These are phyloP conservation scores for Vachellia collinsii DNA, from an alignment of 306 rosid genomes.

Conservation along the genomic window DNA sequence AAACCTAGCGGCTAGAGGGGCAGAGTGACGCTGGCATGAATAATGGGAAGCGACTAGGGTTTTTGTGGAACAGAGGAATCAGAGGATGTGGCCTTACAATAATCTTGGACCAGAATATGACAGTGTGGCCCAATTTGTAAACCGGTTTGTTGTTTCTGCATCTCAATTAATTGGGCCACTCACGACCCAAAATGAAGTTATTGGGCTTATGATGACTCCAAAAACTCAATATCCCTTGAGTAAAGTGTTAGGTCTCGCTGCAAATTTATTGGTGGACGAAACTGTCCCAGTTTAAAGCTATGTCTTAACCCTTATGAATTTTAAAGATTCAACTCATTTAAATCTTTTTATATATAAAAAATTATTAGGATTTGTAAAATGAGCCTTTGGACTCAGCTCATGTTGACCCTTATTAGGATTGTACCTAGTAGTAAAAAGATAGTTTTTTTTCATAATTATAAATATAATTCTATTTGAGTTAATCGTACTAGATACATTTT, in stretches of 20 bases:
- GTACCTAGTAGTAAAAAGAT: too few relatives aligned
- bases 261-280: neutral
- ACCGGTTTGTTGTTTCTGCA: neutral
- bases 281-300: too few relatives aligned
- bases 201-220: neutral
- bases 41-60: conserved; percentile 17
- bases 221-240: too few relatives aligned
- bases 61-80: neutral
- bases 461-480: too few relatives aligned
- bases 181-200: neutral
- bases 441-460: too few relatives aligned
- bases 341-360: too few relatives aligned
- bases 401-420: too few relatives aligned
- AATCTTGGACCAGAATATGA: neutral
- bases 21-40: neutral
- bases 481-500: too few relatives aligned
- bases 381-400: too few relatives aligned
- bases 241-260: neutral
- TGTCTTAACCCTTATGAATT: too few relatives aligned
- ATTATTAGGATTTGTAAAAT: too few relatives aligned
- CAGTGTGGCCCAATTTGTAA: neutral
- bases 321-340: too few relatives aligned
- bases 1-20: neutral
- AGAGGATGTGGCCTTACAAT: neutral
- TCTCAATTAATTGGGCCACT: neutral